A percentile compares a stretch with the other conserved stretches of the same genome.
Evolutionary conservation across 2,329 filamentous ascomycete genomes (phyloP).

Genomic region (Chalaropsis ovoidea): DNA sequence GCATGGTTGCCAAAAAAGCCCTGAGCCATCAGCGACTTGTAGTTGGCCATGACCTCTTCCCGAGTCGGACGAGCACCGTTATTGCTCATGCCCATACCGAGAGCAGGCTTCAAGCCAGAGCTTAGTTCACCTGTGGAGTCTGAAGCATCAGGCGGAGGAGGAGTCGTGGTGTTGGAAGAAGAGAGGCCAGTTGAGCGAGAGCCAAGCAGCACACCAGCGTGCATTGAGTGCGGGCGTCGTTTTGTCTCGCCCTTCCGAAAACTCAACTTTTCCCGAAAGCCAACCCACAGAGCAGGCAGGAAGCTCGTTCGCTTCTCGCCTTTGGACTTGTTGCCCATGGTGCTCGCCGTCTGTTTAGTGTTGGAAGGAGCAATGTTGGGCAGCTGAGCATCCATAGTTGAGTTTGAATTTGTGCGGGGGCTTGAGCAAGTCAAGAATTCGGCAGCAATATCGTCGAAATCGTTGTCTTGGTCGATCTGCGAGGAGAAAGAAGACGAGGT

Average conservation of each 20-base stretch:
- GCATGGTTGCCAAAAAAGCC: conserved; percentile 51
- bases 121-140: not conserved
- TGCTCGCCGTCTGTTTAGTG: conserved; percentile 15
- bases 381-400: conserved; percentile 1
- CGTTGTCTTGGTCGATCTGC: conserved; percentile 29
- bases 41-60: conserved; percentile 48
- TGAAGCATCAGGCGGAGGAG: not conserved
- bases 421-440: conserved; percentile 25
- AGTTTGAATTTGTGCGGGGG: conserved; percentile 17
- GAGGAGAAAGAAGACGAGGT: conserved; percentile 21
- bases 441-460: conserved; percentile 27
- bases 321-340: conserved; percentile 21
- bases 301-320: conserved; percentile 24
- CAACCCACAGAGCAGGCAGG: conserved; percentile 30
- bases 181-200: conserved; percentile 3
- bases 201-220: conserved; percentile 16
- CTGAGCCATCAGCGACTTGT: conserved; percentile 46
- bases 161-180: not conserved
- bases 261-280: conserved; percentile 29
- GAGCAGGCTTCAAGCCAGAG: not conserved
- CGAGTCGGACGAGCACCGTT: conserved; percentile 25
- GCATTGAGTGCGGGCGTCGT: conserved; percentile 23
- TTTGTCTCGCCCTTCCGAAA: conserved; percentile 26
- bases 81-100: conserved; percentile 23
- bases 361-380: conserved; percentile 18